Evolutionary conservation across 306 rosid genomes (phyloP), one percentile per base, ranked within the genome.

Genomic region (Lathyrus sativus): DNA sequence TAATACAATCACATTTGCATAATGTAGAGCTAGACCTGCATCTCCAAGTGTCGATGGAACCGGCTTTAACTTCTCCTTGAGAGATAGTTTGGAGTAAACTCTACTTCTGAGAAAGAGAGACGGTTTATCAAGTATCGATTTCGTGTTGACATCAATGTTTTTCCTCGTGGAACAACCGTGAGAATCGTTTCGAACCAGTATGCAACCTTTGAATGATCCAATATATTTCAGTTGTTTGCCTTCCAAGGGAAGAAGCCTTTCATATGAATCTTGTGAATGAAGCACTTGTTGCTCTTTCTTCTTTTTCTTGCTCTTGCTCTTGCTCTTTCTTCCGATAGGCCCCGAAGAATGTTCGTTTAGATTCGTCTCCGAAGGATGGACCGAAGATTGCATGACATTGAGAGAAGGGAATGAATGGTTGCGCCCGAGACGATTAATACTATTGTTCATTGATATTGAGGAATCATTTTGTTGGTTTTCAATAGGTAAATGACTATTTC

Each of bases 21-120:
- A 93, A 58, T 85, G 99, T 51, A 90, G 69, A 19, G 89, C 88
- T 24, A 90, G 74, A 67, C 84, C 88, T 10, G 92, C 89, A 42
- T 28, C 77, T 4, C 96, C 97, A 24, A 93, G 97, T 9, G 96
- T 90, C 2, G 57, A 77, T 10, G 84, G 64, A 14, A 76, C 79
- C 19, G 91, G 43, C 70, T 35, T 79, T 80, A 79, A 73, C 29
- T 62, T 39, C 41, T 67, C 68, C 58, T 77, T 85, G 44, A 75
- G 41, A 48, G 82, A 80, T 43, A 89, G 57, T 64, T 82, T 86
- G 2, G 57, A 74, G 69, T 83, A 81, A 54, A 88, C 74, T 62
- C 79, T 78, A 35, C 48, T 72, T 26, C 78, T 84, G 63, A 68
- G 38, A 39, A 68, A 59, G 3, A 70, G 59, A 39, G 78, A 75